These are phyloP conservation scores for Sequoiadendron giganteum DNA, from an alignment of 75 land plant species.

Conservation along the genomic window DNA sequence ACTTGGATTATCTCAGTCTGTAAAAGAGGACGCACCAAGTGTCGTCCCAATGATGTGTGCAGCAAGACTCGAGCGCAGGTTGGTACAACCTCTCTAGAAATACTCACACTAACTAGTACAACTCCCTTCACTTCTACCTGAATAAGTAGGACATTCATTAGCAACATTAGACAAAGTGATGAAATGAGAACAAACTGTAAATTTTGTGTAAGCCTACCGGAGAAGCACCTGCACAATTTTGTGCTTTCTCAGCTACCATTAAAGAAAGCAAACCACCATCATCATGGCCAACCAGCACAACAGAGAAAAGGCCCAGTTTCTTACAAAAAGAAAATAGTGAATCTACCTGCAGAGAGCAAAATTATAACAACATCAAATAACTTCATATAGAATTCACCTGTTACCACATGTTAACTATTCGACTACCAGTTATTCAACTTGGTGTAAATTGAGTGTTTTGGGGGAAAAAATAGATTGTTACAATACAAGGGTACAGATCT, in stretches of 20 bases:
- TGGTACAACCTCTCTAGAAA: slow-evolving; percentile 42
- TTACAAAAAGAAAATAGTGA: slow-evolving; percentile 73
- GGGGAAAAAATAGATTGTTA: background rate
- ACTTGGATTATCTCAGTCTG: slow-evolving; percentile 46
- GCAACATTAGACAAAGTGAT: background rate
- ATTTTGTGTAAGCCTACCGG: slow-evolving; percentile 21
- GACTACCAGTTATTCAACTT: background rate
- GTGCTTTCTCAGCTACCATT: slow-evolving; percentile 74
- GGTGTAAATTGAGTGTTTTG: background rate
- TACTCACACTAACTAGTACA: slow-evolving; percentile 34
- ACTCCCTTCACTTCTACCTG: slow-evolving; percentile 43
- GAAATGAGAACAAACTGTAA: background rate
- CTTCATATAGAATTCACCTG: background rate
- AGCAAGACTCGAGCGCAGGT: slow-evolving; percentile 36
- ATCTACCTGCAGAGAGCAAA: slow-evolving; percentile 60
- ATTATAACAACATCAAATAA: background rate
- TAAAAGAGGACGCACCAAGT: slow-evolving; percentile 42
- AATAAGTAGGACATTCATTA: background rate
- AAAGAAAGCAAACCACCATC: slow-evolving; percentile 91
- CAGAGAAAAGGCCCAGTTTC: slow-evolving; percentile 73
- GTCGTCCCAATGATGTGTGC: slow-evolving; percentile 40
- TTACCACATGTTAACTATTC: background rate
- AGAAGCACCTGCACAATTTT: slow-evolving; percentile 17
- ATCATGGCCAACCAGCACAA: slow-evolving; percentile 90
- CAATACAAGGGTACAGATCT: background rate